Evolutionary conservation across 73 alveolate genomes (phyloP), one percentile per base, ranked within the genome.

Genomic region (Blepharisma japonicum): DNA sequence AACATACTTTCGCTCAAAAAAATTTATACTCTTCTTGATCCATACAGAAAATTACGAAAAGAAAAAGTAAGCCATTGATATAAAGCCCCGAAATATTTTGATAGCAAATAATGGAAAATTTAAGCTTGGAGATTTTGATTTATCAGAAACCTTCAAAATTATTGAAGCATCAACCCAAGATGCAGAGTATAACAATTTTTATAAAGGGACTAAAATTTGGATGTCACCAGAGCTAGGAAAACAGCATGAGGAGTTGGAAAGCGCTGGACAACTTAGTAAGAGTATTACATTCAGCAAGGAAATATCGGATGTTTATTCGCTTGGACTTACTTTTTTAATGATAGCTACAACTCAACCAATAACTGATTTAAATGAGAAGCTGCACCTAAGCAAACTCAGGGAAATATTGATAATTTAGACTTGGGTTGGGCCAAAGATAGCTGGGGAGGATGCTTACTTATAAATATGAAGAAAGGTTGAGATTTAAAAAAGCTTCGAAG

Each of bases 51-150:
- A 56, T 6, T n/a, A n/a, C n/a, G 45, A 56, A 14, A 8, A 14
- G 7, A 56, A 56, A 56, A 56, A 7, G 9, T 14, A 9, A 6
- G 45, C 7, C 45, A 56, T 8, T 7, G 72, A 56, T 20, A 56
- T 56, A 8, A 56, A 56, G 18, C 72, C 72, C 6, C 72, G 18
- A 56, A 56, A 56, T 20, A 56, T 56, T 56, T 7, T 56, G 46
- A 56, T 56, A 6, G 18, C 72, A 7, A 6, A 8, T 14, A 56
- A 56, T 7, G 9, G 6, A 6, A 7, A 14, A 21, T 38, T 38
- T 7, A 56, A 56, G 18, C 7, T 56, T 7, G 18, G 7, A 9
- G 72, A 56, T 20, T 56, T 56, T 56, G 18, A 56, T 20, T 8
- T 56, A 20, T 56, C 72, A 14, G n/a, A n/a, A n/a, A n/a, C n/a